A percentile compares a stretch with the other conserved stretches of the same genome.
These are phyloP conservation scores for Aspergillus ellipticus DNA, from an alignment of 495 filamentous ascomycete genomes.

Conservation along the genomic window DNA sequence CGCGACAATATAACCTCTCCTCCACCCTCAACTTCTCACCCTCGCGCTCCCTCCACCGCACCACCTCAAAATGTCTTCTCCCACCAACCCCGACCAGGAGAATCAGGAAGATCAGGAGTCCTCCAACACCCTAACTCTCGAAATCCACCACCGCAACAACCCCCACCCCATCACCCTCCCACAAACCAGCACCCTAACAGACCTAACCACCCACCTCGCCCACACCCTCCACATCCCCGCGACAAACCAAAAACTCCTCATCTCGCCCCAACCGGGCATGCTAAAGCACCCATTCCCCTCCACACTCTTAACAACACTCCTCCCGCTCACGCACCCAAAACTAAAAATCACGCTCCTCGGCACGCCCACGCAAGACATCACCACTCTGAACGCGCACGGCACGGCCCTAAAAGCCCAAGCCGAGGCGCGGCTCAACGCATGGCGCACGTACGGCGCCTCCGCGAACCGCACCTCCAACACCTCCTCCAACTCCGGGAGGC, in stretches of 20 bases:
- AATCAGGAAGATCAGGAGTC: background rate
- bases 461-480: conserved; percentile 24
- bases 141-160: conserved; percentile 59
- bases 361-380: conserved; percentile 31
- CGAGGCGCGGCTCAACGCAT: conserved; percentile 29
- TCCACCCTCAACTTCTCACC: background rate
- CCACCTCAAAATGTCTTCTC: conserved; percentile 2
- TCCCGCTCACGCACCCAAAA: conserved; percentile 46
- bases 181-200: conserved; percentile 67
- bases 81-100: background rate
- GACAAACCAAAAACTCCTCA: conserved; percentile 72
- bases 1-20: background rate
- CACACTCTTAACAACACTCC: conserved; percentile 25
- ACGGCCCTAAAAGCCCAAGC: conserved; percentile 35
- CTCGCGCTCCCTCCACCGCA: background rate
- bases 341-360: conserved; percentile 45
- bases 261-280: conserved; percentile 63
- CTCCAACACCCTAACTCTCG: conserved; percentile 38
- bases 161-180: conserved; percentile 67
- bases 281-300: conserved; percentile 61
- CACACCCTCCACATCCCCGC: conserved; percentile 57
- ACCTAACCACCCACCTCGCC: conserved; percentile 58
- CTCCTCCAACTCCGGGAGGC: conserved; percentile 22
- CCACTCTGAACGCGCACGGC: conserved; percentile 37
- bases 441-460: conserved; percentile 33